Base-by-base conservation (phyloP, 1,139 yeast genomes). In the Yamadazyma membranifaciens region DNA sequence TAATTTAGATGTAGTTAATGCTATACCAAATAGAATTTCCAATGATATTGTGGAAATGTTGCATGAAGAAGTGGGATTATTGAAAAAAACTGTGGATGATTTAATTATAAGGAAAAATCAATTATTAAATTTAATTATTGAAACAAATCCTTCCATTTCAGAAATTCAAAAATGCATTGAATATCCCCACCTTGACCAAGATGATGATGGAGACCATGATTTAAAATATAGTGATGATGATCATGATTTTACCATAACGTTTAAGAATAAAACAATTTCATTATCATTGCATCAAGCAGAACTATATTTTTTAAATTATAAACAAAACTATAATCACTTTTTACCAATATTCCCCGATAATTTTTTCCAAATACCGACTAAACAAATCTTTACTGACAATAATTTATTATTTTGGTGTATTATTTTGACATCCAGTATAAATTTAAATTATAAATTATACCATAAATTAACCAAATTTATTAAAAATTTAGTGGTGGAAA, bases 381-480 rank as follows among this genome's bases (percentile, higher is more conserved):
- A 49, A 32, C 51, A 42, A 22, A 39, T 50, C 30, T 50, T 57
- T 46, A 46, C 48, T 36, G 70, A 69, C 30, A 65, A 69, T 51
- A 66, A 60, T 40, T 52, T 72, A 17, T 50, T 71, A 20, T 72
- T 72, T 49, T 72, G 78, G 78, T 55, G 67, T 40, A 67, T 72
- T 25, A 55, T 70, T 24, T 52, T 62, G 29, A 67, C 73, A 3
- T 60, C 74, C 2, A 58, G 55, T 37, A 55, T 69, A 36, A 59
- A 56, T 39, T 46, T 54, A 30, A 49, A 55, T 5, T 39, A 57
- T 13, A 38, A 45, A 12, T 51, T 49, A 29, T 69, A 69, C 48
- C 37, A 47, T 27, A 45, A 40, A 9, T 55, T 72, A 34, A 47
- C 64, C 1, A 56, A 59, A 16, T 75, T 70, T 42, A 56, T 71